Evolutionary conservation across 1,284 basidiomycete species (phyloP), one percentile per base, ranked within the genome.

Genomic region (Ceratobasidium papillatum): DNA sequence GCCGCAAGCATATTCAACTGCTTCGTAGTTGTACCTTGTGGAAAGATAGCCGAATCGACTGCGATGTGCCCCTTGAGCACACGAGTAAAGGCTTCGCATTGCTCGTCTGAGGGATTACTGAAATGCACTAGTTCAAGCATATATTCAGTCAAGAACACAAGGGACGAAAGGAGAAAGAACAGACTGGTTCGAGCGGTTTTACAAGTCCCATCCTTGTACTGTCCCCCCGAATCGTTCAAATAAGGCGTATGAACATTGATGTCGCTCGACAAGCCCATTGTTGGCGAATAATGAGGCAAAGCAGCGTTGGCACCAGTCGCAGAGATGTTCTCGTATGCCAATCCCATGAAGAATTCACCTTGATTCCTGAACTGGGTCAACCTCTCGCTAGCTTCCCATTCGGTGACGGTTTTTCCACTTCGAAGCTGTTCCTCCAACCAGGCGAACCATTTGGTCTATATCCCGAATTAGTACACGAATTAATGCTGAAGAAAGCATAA

Each of bases 31-130:
- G 94, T 96, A 8, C 94, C 94, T 80, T 91, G 88, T 25, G 96
- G 96, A 85, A 97, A 99, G 36, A 95, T 86, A 1, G 92, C 92
- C 76, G 86, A 89, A 82, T 96, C 94, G 78, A 98, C 95, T 47
- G 95, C 94, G 78, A 99, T 96, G 78, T 99, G 97, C 3, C 97
- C 97, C 83, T 99, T 97, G 68, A 99, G 83, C 32, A 99, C 98
- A 30, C 95, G 87, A 19, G 98, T 99, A 81, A 92, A 99, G 0
- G 96, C 95, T 77, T 96, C 91, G 80, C 90, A 92, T 82, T 96
- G 91, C 78, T 95, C 93, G 1, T 86, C 78, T 3, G 91, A 91
- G 5, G 94, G 93, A 47, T 89, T 87, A 58, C 95, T 96, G 81
- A 98, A 95, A 84, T 96, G 94, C 69, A 94, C 84, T 8, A 78